Conservation (phyloP, 805 yeast species). For the Sungouiella thailandica region DNA sequence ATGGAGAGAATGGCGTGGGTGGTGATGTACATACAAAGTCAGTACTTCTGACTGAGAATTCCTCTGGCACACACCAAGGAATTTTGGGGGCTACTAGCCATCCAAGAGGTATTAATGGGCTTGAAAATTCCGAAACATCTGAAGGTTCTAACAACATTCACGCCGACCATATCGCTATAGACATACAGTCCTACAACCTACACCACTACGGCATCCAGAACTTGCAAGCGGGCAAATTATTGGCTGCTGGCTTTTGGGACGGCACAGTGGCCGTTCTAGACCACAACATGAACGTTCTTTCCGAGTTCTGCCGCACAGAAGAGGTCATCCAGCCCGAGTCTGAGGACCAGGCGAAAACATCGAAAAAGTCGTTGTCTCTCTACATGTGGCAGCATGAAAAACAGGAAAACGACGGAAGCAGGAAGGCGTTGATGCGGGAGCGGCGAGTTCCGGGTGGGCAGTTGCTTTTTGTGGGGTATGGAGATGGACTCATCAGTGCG, state of each 20-base stretch:
- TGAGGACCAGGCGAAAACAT: slow-evolving; percentile 4
- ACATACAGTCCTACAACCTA: slow-evolving; percentile 4
- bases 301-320: slow-evolving; percentile 8
- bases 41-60: too few relatives aligned
- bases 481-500: slow-evolving; percentile 49
- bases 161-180: too few relatives aligned
- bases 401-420: neutral
- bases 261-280: slow-evolving; percentile 5
- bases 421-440: slow-evolving; percentile 7
- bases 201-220: slow-evolving; percentile 18
- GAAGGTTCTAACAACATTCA: too few relatives aligned
- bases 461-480: slow-evolving; percentile 46
- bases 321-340: slow-evolving; percentile 9
- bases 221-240: slow-evolving; percentile 10
- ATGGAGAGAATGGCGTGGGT: too few relatives aligned
- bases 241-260: slow-evolving; percentile 48
- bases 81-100: too few relatives aligned
- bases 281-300: slow-evolving; percentile 2
- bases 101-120: too few relatives aligned
- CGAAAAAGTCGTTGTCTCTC: slow-evolving; percentile 13
- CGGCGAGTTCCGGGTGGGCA: slow-evolving; percentile 9
- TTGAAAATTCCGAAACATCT: too few relatives aligned
- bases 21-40: too few relatives aligned
- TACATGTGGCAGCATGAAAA: slow-evolving; percentile 4
- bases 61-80: too few relatives aligned